Conservation (phyloP, 2,329 filamentous ascomycete species). For the Blumeria graminis region DNA sequence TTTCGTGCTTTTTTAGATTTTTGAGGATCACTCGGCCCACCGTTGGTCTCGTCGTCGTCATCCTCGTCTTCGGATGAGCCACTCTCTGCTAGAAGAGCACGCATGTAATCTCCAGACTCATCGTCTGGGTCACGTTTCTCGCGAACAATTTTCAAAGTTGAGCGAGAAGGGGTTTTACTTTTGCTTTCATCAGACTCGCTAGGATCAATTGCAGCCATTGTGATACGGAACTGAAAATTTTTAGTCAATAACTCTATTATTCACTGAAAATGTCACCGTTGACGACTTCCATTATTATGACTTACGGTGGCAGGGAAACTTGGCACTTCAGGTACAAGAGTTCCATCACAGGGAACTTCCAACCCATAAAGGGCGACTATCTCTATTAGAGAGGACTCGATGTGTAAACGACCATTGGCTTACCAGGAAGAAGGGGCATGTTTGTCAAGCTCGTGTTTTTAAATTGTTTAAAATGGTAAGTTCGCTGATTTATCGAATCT, state of each 20-base stretch:
- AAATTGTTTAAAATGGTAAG: neutral
- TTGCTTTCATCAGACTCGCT: constrained; percentile 43
- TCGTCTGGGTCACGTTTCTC: constrained; percentile 37
- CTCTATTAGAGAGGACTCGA: constrained; percentile 15
- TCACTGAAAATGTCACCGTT: neutral
- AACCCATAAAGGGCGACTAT: constrained; percentile 71
- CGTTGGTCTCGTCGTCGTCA: constrained; percentile 51
- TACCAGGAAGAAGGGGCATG: constrained; percentile 27
- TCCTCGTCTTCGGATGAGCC: constrained; percentile 25
- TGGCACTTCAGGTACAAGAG: constrained; percentile 54
- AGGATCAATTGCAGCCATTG: constrained; percentile 95
- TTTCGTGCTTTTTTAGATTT: constrained; percentile 75
- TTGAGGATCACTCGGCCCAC: constrained; percentile 71
- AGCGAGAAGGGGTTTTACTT: constrained; percentile 39
- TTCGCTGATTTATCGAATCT: no score
- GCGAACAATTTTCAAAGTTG: constrained; percentile 81
- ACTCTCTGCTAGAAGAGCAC: constrained; percentile 24
- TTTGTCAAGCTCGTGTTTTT: constrained; percentile 15
- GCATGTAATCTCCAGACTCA: constrained; percentile 41
- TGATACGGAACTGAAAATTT: constrained; percentile 59
- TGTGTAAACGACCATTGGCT: constrained; percentile 1
- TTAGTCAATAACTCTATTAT: neutral
- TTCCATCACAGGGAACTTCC: constrained; percentile 64
- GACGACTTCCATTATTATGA: constrained; percentile 9
- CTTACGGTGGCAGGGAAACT: constrained; percentile 69